phyloP scores from a whole-genome alignment of 495 filamentous ascomycete species.

The Xylaria scruposa region DNA sequence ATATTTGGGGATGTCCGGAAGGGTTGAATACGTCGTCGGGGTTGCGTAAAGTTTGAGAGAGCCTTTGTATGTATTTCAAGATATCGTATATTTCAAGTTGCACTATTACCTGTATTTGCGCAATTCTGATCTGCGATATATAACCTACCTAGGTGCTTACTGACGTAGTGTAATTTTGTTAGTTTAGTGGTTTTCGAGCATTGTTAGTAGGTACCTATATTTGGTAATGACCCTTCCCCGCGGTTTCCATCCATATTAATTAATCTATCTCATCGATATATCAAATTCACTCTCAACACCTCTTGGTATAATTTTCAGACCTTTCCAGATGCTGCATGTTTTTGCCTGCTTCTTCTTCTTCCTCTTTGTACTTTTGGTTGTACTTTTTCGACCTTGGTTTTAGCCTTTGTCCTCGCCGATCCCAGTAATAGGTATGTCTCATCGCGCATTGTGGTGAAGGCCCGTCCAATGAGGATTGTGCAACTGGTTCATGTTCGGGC shows the following conservation, averaged over 20 bases:
- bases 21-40: background rate
- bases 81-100: too few relatives aligned
- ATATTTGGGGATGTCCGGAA: background rate
- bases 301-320: background rate
- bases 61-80: background rate
- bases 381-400: background rate
- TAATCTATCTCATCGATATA: background rate
- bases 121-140: too few relatives aligned
- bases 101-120: too few relatives aligned
- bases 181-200: too few relatives aligned
- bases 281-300: background rate
- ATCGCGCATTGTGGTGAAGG: background rate
- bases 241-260: background rate
- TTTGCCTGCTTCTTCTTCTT: background rate
- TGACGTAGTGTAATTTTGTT: too few relatives aligned
- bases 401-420: background rate
- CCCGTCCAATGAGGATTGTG: background rate
- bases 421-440: slow-evolving; percentile 2
- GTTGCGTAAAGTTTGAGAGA: background rate
- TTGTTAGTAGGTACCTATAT: background rate
- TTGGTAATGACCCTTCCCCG: background rate
- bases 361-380: background rate
- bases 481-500: background rate
- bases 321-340: background rate
- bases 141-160: too few relatives aligned